These are phyloP conservation scores for Osmozyma mogii DNA, from an alignment of 805 yeast species.

Conservation along the genomic window DNA sequence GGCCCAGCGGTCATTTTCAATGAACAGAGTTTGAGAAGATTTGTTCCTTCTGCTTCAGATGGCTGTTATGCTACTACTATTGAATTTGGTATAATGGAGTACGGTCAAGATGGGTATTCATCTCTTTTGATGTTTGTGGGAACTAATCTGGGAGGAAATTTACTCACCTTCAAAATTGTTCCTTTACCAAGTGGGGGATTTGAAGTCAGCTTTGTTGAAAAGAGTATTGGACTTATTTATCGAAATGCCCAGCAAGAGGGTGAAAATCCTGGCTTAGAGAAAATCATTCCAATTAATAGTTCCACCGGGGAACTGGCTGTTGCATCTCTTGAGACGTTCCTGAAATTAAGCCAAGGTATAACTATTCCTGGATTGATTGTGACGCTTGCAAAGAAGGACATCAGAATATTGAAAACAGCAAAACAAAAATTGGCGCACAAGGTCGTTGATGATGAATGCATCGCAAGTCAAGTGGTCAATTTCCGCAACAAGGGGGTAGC, in stretches of 20 bases:
- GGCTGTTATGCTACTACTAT: slow-evolving; percentile 44
- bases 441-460: slow-evolving; percentile 43
- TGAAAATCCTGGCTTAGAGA: slow-evolving; percentile 40
- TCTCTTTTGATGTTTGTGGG: slow-evolving; percentile 73
- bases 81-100: slow-evolving; percentile 67
- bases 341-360: slow-evolving; percentile 52
- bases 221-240: slow-evolving; percentile 30
- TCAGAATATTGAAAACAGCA: slow-evolving; percentile 55
- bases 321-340: slow-evolving; percentile 54
- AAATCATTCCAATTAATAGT: slow-evolving; percentile 51
- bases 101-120: slow-evolving; percentile 60
- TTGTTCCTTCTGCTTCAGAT: slow-evolving; percentile 24
- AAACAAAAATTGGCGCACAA: slow-evolving; percentile 58
- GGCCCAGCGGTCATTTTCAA: slow-evolving; percentile 62
- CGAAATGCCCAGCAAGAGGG: slow-evolving; percentile 34
- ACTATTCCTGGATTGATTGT: slow-evolving; percentile 56
- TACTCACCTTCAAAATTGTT: slow-evolving; percentile 53
- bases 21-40: slow-evolving; percentile 20
- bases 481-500: slow-evolving; percentile 38
- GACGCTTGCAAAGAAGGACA: slow-evolving; percentile 47
- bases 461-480: slow-evolving; percentile 43
- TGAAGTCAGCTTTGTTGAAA: slow-evolving; percentile 43
- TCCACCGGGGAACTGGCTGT: slow-evolving; percentile 55
- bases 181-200: slow-evolving; percentile 60
- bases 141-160: slow-evolving; percentile 62